Percentiles rank a stretch among this genome's conserved stretches.
Conservation (phyloP, 352 stramenopile genomes). For the Phytophthora foliorum region DNA sequence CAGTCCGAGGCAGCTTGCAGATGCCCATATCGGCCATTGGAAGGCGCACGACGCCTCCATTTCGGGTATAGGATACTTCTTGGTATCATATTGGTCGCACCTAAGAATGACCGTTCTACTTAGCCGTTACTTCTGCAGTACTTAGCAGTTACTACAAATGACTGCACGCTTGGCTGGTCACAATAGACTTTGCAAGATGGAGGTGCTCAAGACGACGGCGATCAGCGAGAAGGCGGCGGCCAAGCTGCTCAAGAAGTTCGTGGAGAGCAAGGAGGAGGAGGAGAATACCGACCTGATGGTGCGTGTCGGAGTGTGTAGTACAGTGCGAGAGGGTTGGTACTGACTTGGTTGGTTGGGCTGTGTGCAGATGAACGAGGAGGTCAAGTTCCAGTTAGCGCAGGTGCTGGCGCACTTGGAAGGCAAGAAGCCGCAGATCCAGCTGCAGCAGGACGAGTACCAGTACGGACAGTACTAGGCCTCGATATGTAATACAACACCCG, state of each 20-base stretch:
- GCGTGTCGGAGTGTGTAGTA: constrained; percentile 15
- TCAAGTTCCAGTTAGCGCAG: constrained; percentile 80
- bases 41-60: constrained; percentile 22
- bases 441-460: constrained; percentile 36
- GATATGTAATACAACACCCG: constrained; percentile 40
- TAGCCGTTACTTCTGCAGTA: too few species aligned
- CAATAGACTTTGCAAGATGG: constrained; percentile 48
- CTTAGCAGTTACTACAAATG: neutral
- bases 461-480: constrained; percentile 34
- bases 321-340: neutral
- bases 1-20: constrained; percentile 48
- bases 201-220: constrained; percentile 70
- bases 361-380: constrained; percentile 76
- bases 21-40: constrained; percentile 74
- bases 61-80: too few species aligned
- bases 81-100: constrained; percentile 12
- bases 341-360: constrained; percentile 9
- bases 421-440: constrained; percentile 46
- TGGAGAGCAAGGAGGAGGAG: constrained; percentile 70
- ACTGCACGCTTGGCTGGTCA: constrained; percentile 19
- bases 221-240: constrained; percentile 72
- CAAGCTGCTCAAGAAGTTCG: constrained; percentile 85
- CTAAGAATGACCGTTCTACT: too few species aligned
- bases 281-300: constrained; percentile 80
- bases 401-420: constrained; percentile 77